Evolutionary conservation across 768 basidiomycete genomes (phyloP), one percentile per base, ranked within the genome.

Genomic region (Pisolithus tinctorius): DNA sequence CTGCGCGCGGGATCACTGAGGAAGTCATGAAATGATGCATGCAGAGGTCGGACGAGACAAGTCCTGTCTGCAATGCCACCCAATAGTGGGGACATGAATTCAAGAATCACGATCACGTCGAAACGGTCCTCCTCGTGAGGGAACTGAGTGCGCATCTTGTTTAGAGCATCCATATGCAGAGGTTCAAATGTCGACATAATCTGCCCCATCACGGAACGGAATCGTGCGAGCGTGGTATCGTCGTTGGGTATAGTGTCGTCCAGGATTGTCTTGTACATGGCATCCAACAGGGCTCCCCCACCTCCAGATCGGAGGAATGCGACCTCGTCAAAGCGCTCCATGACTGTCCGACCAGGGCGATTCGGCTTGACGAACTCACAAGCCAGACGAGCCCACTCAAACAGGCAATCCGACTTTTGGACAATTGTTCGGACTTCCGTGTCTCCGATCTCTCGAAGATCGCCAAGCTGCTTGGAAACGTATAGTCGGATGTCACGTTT

Each of bases 21-120:
- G 47, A 61, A 68, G 25, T 68, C 66, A 14, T 30, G 45, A 50
- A 67, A 63, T 3, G 66, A 67, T 16, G 60, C 43, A 43, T 67
- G 66, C 11, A 65, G 52, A 7, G 58, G 49, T n/a, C 45, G 52
- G 37, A 63, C 48, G 3, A 51, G 47, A 9, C 6, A 14, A 3
- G 36, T 40, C 14, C 27, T 16, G n/a, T 25, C 30, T 27, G 10
- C 26, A 10, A 39, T 45, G 44, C 52, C 48, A 44, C 48, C 45
- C 27, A 59, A 23, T 14, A 51, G 23, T 23, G 42, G 20, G 27
- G 20, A 20, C 42, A 44, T 25, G 20, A 14, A 26, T 14, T 14
- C 23, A 13, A 44, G 42, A 6, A 44, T 44, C 8, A 26, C 9
- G 1, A 11, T 25, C 20, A 44, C n/a, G 14, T 44, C 25, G 25